A percentile compares a stretch with the other conserved stretches of the same genome.
phyloP scores from a whole-genome alignment of 1,284 basidiomycete species.

The Ganoderma resinaceum region DNA sequence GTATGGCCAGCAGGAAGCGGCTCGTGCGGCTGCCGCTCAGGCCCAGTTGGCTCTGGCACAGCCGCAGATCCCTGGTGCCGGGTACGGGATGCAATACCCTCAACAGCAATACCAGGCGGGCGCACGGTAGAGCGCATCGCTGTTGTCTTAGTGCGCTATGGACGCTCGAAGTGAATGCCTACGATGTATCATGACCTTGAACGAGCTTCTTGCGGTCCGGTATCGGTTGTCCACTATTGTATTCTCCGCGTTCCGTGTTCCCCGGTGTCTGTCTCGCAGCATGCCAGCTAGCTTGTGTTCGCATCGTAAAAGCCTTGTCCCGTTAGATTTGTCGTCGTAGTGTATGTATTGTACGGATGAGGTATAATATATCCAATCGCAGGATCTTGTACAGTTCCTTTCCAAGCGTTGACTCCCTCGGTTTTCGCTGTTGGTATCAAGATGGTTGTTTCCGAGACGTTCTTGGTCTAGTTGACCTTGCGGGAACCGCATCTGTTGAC shows the following conservation, averaged over 20 bases:
- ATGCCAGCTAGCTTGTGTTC: background rate
- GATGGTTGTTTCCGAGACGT: slow-evolving; percentile 11
- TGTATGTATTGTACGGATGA: slow-evolving; percentile 19
- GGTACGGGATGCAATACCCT: slow-evolving; percentile 39
- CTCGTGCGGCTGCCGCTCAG: slow-evolving; percentile 42
- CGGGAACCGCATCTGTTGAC: slow-evolving; percentile 1
- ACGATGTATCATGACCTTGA: slow-evolving; percentile 10
- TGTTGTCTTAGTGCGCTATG: background rate
- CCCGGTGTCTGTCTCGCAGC: slow-evolving; percentile 9
- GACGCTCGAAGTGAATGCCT: slow-evolving; percentile 1
- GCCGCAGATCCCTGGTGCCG: slow-evolving; percentile 45
- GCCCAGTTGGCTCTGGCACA: slow-evolving; percentile 45
- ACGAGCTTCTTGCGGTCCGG: background rate
- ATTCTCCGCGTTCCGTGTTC: background rate
- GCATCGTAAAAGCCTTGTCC: background rate
- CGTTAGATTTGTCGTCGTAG: slow-evolving; percentile 21
- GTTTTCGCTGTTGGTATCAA: background rate
- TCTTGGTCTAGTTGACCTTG: slow-evolving; percentile 9
- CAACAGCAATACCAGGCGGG: slow-evolving; percentile 23
- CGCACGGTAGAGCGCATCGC: background rate
- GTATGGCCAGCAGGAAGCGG: slow-evolving; percentile 51
- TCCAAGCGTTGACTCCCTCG: too few relatives aligned
- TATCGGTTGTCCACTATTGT: background rate
- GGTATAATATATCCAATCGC: slow-evolving; percentile 20
- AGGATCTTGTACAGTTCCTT: background rate